Conservation (phyloP, 139 green algal species). For the Volvox reticuliferus region DNA sequence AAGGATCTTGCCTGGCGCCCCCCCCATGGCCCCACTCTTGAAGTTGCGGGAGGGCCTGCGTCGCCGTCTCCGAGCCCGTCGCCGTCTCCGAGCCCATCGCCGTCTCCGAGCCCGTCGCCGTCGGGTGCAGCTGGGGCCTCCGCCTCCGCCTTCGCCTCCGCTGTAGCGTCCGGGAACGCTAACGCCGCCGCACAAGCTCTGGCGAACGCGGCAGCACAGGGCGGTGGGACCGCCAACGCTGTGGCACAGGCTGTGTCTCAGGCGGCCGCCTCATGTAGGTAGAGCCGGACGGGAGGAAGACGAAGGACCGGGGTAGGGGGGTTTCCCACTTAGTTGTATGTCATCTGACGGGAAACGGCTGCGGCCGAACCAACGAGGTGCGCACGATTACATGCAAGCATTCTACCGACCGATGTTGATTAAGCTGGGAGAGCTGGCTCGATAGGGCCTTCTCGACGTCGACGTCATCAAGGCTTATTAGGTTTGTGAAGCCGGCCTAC, state of each 20-base stretch:
- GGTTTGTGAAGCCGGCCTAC: too few relatives aligned
- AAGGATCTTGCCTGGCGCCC: too few relatives aligned
- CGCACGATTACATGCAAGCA: too few relatives aligned
- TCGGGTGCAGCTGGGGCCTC: neutral
- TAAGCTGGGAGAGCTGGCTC: too few relatives aligned
- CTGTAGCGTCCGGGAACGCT: slow-evolving; percentile 11
- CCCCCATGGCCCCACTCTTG: too few relatives aligned
- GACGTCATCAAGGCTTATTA: too few relatives aligned
- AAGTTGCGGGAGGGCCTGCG: neutral
- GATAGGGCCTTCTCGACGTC: too few relatives aligned
- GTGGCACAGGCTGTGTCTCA: slow-evolving; percentile 20
- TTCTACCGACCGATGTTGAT: too few relatives aligned
- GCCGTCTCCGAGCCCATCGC: neutral
- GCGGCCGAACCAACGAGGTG: too few relatives aligned
- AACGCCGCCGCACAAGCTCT: slow-evolving; percentile 29
- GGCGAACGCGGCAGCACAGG: neutral
- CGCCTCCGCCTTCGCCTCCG: slow-evolving; percentile 34
- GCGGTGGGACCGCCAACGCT: slow-evolving; percentile 4
- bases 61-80: neutral
- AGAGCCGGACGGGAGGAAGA: too few relatives aligned
- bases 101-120: neutral
- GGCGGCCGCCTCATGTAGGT: neutral
- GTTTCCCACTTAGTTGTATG: too few relatives aligned
- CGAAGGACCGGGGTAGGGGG: too few relatives aligned
- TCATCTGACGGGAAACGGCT: neutral